phyloP scores from a whole-genome alignment of 192 early-diverging fungal genomes.

The Thoreauomyces humboldtii region DNA sequence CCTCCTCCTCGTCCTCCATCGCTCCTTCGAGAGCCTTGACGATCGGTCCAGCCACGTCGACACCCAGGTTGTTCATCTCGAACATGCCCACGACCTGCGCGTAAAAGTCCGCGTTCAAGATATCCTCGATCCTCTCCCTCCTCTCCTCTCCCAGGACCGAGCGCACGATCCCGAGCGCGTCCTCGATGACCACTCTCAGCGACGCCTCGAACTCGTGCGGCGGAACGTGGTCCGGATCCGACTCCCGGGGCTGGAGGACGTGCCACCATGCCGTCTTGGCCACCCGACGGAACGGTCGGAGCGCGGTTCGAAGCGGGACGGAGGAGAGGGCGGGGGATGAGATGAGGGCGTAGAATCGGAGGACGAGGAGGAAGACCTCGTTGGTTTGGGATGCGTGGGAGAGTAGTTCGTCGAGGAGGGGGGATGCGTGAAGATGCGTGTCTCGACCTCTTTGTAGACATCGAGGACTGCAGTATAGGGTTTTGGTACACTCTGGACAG shows the following conservation, averaged over 20 bases:
- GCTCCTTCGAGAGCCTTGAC: neutral
- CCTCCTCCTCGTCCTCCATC: neutral
- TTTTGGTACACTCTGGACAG: no score
- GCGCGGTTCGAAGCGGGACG: slow-evolving; percentile 6
- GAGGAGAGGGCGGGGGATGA: neutral
- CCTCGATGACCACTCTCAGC: slow-evolving; percentile 15
- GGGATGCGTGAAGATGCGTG: no score
- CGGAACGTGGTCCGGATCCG: slow-evolving; percentile 9
- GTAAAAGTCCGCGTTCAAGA: slow-evolving; percentile 29
- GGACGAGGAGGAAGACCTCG: slow-evolving; percentile 30
- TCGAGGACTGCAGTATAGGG: no score
- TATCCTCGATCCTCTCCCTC: neutral
- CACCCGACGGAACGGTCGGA: slow-evolving; percentile 23
- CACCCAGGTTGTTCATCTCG: slow-evolving; percentile 28
- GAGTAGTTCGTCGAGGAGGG: no score
- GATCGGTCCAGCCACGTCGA: slow-evolving; percentile 8
- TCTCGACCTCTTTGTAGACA: no score
- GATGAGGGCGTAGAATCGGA: slow-evolving; percentile 23
- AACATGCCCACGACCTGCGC: slow-evolving; percentile 28
- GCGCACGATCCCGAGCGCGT: slow-evolving; percentile 13
- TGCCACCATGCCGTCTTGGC: slow-evolving; percentile 36
- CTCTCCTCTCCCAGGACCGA: neutral
- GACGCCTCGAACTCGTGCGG: slow-evolving; percentile 5
- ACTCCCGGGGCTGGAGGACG: slow-evolving; percentile 21
- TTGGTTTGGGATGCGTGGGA: slow-evolving; percentile 34